Conservation (phyloP, 2,329 filamentous ascomycete genomes). For the Claviceps purpurea region DNA sequence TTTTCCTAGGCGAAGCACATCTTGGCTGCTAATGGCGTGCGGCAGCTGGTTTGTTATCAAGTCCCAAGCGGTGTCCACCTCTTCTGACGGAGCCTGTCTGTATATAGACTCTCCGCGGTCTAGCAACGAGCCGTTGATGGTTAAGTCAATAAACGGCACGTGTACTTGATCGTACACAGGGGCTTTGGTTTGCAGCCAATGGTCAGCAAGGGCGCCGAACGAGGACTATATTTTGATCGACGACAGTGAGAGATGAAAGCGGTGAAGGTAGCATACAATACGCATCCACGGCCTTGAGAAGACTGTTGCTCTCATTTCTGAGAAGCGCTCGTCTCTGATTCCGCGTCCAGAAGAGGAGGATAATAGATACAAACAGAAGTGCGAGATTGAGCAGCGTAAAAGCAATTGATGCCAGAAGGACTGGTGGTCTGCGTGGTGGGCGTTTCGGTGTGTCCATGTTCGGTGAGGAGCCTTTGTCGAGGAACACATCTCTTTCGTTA, state of each 20-base stretch:
- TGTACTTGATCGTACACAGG: not conserved
- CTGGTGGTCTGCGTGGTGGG: not conserved
- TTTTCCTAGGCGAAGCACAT: slow-evolving; percentile 16
- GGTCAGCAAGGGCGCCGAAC: too few species aligned
- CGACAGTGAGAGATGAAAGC: not conserved
- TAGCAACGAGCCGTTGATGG: not conserved
- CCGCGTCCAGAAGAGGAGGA: not conserved
- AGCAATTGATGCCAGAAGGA: not conserved
- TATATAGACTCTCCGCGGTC: slow-evolving; percentile 5
- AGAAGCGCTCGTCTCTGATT: not conserved
- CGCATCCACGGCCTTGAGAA: not conserved
- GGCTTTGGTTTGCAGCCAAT: not conserved
- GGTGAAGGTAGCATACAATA: not conserved
- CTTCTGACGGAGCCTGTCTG: slow-evolving; percentile 8
- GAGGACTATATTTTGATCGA: too few species aligned
- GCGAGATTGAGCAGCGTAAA: not conserved
- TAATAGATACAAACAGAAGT: not conserved
- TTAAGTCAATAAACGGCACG: not conserved
- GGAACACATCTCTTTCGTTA: not conserved
- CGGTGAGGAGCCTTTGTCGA: not conserved
- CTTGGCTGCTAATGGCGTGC: slow-evolving; percentile 12
- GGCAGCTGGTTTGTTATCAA: not conserved
- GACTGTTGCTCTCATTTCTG: not conserved
- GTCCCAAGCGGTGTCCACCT: slow-evolving; percentile 13
- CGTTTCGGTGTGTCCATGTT: not conserved